A percentile compares a stretch with the other conserved stretches of the same genome.
These are phyloP conservation scores for Crithidia brevicula DNA, from an alignment of 208 protist species.

Conservation along the genomic window DNA sequence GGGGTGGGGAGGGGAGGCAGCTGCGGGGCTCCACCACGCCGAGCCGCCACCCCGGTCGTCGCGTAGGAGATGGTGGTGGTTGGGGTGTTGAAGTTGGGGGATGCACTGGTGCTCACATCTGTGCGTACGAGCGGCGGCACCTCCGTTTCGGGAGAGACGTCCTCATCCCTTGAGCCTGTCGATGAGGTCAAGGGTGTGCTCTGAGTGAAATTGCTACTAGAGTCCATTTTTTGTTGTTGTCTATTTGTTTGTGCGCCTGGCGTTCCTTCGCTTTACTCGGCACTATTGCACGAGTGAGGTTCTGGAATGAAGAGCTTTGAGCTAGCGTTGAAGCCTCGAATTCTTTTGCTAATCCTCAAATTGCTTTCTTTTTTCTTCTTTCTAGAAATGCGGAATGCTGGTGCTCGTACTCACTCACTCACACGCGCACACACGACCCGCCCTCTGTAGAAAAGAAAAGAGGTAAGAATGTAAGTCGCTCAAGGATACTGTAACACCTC, in stretches of 20 bases:
- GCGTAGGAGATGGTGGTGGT: slow-evolving; percentile 1
- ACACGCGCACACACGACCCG: not conserved
- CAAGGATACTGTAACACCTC: no score
- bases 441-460: no score
- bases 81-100: not conserved
- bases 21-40: not conserved
- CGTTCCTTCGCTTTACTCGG: no score
- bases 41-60: not conserved
- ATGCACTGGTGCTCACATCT: not conserved
- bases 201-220: not conserved
- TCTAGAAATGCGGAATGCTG: no score
- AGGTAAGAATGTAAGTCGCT: no score
- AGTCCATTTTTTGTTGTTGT: not conserved
- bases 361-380: no score
- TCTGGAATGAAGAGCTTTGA: no score
- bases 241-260: not conserved
- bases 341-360: no score
- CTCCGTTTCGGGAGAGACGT: not conserved
- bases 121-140: slow-evolving; percentile 9
- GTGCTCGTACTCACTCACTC: not conserved
- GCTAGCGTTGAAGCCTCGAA: no score
- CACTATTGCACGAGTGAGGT: no score
- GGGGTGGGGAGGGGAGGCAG: slow-evolving; percentile 9
- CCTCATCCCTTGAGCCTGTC: not conserved
- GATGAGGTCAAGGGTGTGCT: not conserved